phyloP scores from a whole-genome alignment of 1,139 yeast species.

The Waltiozyma sp. region DNA sequence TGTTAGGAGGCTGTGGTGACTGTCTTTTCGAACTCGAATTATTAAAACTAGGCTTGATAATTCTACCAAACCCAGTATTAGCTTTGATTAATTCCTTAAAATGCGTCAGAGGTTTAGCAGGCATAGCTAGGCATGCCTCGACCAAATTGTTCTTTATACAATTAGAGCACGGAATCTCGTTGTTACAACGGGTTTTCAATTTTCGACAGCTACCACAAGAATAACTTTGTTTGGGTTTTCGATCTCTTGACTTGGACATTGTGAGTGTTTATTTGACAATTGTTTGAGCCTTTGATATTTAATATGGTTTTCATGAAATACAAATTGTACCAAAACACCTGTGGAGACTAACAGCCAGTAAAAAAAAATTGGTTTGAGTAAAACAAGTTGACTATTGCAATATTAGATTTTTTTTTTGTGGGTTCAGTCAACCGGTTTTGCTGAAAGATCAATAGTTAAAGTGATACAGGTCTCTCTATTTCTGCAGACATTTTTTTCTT shows the following conservation, averaged over 20 bases:
- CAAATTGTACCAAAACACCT: too few species aligned
- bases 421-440: too few species aligned
- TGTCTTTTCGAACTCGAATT: not conserved
- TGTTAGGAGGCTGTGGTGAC: conserved; percentile 3
- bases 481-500: too few species aligned
- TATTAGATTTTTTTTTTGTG: too few species aligned
- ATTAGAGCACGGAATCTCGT: conserved; percentile 10
- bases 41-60: conserved; percentile 4
- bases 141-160: conserved; percentile 7
- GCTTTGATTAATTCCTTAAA: conserved; percentile 12
- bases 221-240: conserved; percentile 9
- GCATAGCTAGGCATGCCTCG: conserved; percentile 9
- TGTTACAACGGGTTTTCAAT: conserved; percentile 12
- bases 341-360: too few species aligned
- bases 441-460: too few species aligned
- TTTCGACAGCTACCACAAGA: conserved; percentile 13
- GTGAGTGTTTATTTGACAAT: too few species aligned
- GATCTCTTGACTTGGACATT: not conserved
- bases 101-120: conserved; percentile 10
- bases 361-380: too few species aligned
- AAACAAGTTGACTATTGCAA: too few species aligned
- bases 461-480: too few species aligned
- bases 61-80: conserved; percentile 11
- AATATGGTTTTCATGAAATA: too few species aligned
- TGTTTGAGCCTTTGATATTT: too few species aligned